Percentiles rank a stretch among this genome's conserved stretches.
Evolutionary conservation across 352 stramenopile genomes (phyloP).

Genomic region (Chrysophaeum taylorii): DNA sequence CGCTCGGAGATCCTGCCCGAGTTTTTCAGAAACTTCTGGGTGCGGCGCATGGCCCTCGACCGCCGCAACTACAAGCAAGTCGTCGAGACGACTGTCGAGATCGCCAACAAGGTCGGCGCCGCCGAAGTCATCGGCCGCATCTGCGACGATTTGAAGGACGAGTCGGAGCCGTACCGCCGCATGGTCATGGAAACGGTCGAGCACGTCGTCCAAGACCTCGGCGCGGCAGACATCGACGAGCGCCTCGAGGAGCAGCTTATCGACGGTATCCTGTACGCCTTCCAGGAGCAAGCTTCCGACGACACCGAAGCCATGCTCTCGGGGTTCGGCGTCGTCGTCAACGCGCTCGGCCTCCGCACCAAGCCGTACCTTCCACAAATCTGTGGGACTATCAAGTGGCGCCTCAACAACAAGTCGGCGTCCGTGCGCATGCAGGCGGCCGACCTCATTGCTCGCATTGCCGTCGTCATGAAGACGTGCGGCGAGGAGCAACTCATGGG

Average conservation of each 20-base stretch:
- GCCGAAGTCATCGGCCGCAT: conserved; percentile 93
- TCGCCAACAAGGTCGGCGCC: conserved; percentile 97
- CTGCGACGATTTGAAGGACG: conserved; percentile 98
- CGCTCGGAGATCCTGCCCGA: conserved; percentile 93
- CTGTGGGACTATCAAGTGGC: conserved; percentile 96
- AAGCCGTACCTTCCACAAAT: conserved; percentile 98
- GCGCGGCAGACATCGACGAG: conserved; percentile 85
- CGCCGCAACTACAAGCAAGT: conserved; percentile 94
- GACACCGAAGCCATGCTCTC: conserved; percentile 83
- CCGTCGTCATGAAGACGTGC: conserved; percentile 95
- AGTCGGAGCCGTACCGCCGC: conserved; percentile 92
- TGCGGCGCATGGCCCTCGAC: conserved; percentile 93
- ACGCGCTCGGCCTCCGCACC: conserved; percentile 86
- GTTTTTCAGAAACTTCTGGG: conserved; percentile 99
- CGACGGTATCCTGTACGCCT: conserved; percentile 97
- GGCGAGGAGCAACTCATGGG: conserved; percentile 96
- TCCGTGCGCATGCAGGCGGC: conserved; percentile 98
- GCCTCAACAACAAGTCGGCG: conserved; percentile 95
- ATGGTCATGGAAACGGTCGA: conserved; percentile 99
- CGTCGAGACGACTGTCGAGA: conserved; percentile 95
- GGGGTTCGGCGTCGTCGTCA: conserved; percentile 95
- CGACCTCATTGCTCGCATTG: conserved; percentile 94
- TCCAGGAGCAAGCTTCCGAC: conserved; percentile 91
- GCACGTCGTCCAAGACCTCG: conserved; percentile 94
- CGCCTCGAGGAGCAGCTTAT: conserved; percentile 97